phyloP scores from a whole-genome alignment of 1,284 basidiomycete species.

The Phellopilus nigrolimitatus region DNA sequence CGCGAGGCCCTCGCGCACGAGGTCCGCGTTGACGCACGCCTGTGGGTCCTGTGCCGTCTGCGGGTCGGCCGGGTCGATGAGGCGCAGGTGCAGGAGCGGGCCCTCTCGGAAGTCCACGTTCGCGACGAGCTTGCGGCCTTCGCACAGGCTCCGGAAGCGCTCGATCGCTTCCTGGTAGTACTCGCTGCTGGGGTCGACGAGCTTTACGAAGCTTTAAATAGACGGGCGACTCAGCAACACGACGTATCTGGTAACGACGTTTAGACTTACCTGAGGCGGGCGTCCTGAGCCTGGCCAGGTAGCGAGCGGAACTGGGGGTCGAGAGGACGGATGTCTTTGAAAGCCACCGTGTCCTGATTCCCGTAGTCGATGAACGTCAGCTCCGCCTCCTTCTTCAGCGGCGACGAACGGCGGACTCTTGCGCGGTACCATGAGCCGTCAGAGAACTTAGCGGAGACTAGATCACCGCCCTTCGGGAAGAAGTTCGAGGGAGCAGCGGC shows the following conservation, averaged over 20 bases:
- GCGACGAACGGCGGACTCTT: constrained; percentile 75
- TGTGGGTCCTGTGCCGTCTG: constrained; percentile 59
- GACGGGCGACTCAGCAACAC: neutral
- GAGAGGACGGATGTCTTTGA: constrained; percentile 73
- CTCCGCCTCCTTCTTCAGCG: constrained; percentile 84
- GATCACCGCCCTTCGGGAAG: constrained; percentile 76
- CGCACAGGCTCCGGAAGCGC: constrained; percentile 79
- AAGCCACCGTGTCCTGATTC: constrained; percentile 81
- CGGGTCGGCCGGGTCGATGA: constrained; percentile 82
- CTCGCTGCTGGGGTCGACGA: constrained; percentile 73
- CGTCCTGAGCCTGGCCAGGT: constrained; percentile 80
- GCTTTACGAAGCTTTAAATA: constrained; percentile 71
- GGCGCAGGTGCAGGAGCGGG: constrained; percentile 71
- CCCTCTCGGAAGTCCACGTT: constrained; percentile 87
- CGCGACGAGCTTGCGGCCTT: constrained; percentile 85
- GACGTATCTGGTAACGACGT: constrained; percentile 1
- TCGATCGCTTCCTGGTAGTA: constrained; percentile 82
- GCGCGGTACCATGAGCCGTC: constrained; percentile 95
- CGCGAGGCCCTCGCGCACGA: constrained; percentile 76
- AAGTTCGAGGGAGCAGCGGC: constrained; percentile 61
- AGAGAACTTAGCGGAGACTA: constrained; percentile 87
- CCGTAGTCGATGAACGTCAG: constrained; percentile 88
- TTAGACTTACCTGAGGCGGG: constrained; percentile 61
- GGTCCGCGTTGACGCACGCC: constrained; percentile 81
- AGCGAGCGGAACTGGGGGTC: constrained; percentile 83